Conservation (phyloP, 352 stramenopile species). For the Pythium sukuiense region DNA sequence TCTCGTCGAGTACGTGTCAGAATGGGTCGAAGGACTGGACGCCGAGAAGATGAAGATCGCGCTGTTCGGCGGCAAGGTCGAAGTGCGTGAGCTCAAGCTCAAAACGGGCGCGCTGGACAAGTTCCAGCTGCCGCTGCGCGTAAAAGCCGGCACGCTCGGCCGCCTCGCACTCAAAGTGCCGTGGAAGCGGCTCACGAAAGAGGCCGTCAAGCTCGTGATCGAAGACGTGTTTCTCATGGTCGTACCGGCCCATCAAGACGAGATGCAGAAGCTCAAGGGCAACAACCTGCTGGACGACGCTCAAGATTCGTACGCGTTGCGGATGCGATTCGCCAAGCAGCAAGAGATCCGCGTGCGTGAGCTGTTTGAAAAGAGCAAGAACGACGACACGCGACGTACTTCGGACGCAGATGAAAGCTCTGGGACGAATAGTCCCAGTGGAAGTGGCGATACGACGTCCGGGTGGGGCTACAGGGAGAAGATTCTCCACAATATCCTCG, state of each 20-base stretch:
- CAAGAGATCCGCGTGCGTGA: conserved; percentile 80
- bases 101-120: conserved; percentile 67
- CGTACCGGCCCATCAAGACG: conserved; percentile 61
- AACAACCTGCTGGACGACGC: conserved; percentile 29
- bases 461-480: conserved; percentile 79
- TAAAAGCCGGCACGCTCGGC: conserved; percentile 71
- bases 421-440: not conserved
- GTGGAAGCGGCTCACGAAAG: conserved; percentile 81
- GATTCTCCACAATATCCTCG: conserved; percentile 80
- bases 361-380: conserved; percentile 69
- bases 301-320: conserved; percentile 60
- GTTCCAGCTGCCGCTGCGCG: conserved; percentile 74
- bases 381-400: conserved; percentile 33
- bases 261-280: conserved; percentile 39
- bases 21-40: conserved; percentile 84
- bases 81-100: conserved; percentile 79
- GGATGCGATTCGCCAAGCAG: conserved; percentile 75
- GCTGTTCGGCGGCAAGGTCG: conserved; percentile 80
- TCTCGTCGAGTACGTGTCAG: conserved; percentile 83
- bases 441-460: conserved; percentile 44
- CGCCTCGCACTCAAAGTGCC: conserved; percentile 78
- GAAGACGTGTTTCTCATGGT: conserved; percentile 79
- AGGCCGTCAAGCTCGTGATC: conserved; percentile 73
- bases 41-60: conserved; percentile 88
- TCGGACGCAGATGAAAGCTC: conserved; percentile 26